These are phyloP conservation scores for Thymus quinquecostatus DNA, from an alignment of 257 asterid species.

Conservation along the genomic window DNA sequence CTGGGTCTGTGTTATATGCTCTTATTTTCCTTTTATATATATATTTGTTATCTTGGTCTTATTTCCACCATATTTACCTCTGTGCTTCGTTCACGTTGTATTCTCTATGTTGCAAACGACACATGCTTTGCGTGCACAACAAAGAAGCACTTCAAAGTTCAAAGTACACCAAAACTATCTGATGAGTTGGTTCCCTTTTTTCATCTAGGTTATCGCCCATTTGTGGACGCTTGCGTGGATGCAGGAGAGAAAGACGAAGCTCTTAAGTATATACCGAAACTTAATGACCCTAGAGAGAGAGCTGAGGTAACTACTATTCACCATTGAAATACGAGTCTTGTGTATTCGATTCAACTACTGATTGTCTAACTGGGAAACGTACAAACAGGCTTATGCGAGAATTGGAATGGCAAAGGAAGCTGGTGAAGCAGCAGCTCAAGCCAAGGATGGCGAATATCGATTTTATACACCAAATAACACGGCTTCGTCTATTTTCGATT, in stretches of 20 bases:
- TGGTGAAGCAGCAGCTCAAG: slow-evolving; percentile 88
- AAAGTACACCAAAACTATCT: no score
- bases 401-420: slow-evolving; percentile 98
- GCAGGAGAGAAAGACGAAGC: slow-evolving; percentile 91
- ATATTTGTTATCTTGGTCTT: not conserved
- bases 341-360: slow-evolving; percentile 1
- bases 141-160: no score
- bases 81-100: not conserved
- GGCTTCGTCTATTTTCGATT: slow-evolving; percentile 77
- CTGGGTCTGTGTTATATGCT: slow-evolving; percentile 49
- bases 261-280: slow-evolving; percentile 83
- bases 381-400: slow-evolving; percentile 78
- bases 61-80: slow-evolving; percentile 21
- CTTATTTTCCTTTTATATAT: slow-evolving; percentile 15
- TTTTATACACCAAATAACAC: slow-evolving; percentile 72
- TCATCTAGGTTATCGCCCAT: slow-evolving; percentile 83
- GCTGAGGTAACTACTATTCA: slow-evolving; percentile 70
- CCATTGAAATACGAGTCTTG: not conserved
- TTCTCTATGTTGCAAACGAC: not conserved
- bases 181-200: not conserved
- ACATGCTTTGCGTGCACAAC: no score
- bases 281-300: slow-evolving; percentile 81
- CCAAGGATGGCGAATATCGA: slow-evolving; percentile 89
- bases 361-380: slow-evolving; percentile 12
- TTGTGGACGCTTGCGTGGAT: slow-evolving; percentile 93